Base-by-base conservation (phyloP, 139 green algal genomes). In the Nannochloris sp. region DNA sequence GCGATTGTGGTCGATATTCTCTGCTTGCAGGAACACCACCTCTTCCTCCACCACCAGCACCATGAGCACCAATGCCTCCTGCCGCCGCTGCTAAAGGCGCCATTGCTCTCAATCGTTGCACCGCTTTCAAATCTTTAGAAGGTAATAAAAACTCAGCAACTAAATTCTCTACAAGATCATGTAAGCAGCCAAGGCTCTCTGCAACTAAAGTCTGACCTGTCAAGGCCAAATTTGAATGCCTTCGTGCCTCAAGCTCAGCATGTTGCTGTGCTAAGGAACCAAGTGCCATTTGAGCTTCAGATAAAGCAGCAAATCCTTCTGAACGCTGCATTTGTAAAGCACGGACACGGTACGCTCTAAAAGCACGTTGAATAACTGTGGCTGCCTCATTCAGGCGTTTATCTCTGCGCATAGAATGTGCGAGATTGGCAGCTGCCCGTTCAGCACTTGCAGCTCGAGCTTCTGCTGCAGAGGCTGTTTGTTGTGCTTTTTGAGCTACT, bases 121-220 rank as follows among this genome's bases (percentile, higher is more conserved):
- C 2, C 4, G 46, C n/a, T 5, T 62, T 37, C 6, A 78, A 60
- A n/a, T 79, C 77, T 57, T 76, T 76, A 3, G 70, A 57, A 1
- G 77, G 70, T 54, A 84, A 48, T 25, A 84, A 42, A 48, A 84
- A 84, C 27, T 69, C 62, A 2, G 69, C 71, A 4, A 81, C 27
- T 32, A 84, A 64, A 19, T 37, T 53, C 42, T 84, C 74, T 15
- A 83, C 65, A 3, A 55, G 64, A 2, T 84, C 75, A 54, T 84
- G 64, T 68, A 84, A 48, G 58, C 23, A 51, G 32, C 46, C 53
- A 33, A 84, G 54, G 46, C 53, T 70, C 45, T 80, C 71, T 27
- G 46, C 67, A 6, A 84, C 63, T 54, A 84, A 64, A 33, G 65
- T 77, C 44, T 80, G 74, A 7, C 77, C 77, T 3, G 61, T 54